phyloP scores from a whole-genome alignment of 2,329 filamentous ascomycete genomes.

The Nemania sp. region DNA sequence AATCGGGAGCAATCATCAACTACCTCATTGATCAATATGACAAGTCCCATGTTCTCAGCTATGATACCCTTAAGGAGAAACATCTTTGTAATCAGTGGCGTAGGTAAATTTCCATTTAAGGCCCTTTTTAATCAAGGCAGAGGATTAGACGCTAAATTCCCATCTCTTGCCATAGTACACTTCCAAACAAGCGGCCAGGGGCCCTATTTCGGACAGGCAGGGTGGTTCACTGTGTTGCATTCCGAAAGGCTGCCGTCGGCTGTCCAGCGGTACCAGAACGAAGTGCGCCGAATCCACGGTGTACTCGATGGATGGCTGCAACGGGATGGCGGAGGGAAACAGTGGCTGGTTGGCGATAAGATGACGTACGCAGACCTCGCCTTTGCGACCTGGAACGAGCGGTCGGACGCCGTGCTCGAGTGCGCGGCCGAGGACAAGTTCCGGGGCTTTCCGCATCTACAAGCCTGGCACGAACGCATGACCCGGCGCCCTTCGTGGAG shows the following conservation, averaged over 20 bases:
- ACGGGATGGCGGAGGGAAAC: conserved; percentile 24
- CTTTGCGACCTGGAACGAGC: conserved; percentile 9
- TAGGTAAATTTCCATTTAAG: neutral
- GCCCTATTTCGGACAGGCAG: conserved; percentile 45
- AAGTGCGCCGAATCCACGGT: conserved; percentile 49
- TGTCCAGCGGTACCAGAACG: conserved; percentile 49
- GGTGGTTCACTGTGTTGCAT: conserved; percentile 33
- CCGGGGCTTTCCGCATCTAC: conserved; percentile 17
- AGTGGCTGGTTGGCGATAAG: conserved; percentile 49
- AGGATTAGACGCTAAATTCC: too few species aligned
- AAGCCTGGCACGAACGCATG: conserved; percentile 27
- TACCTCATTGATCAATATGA: conserved; percentile 5
- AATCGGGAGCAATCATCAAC: conserved; percentile 4
- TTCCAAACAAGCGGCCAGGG: conserved; percentile 48
- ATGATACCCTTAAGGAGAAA: neutral
- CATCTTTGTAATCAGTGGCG: neutral
- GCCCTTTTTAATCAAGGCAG: too few species aligned
- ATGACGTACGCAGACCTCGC: conserved; percentile 30
- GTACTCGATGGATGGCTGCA: conserved; percentile 45
- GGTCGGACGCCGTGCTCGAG: neutral
- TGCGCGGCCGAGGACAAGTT: conserved; percentile 4
- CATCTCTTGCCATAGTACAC: neutral
- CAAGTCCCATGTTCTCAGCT: neutral
- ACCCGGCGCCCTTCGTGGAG: conserved; percentile 22
- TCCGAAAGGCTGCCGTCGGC: conserved; percentile 49